Base-by-base conservation (phyloP, 257 asterid species). In the Scutellaria baicalensis region DNA sequence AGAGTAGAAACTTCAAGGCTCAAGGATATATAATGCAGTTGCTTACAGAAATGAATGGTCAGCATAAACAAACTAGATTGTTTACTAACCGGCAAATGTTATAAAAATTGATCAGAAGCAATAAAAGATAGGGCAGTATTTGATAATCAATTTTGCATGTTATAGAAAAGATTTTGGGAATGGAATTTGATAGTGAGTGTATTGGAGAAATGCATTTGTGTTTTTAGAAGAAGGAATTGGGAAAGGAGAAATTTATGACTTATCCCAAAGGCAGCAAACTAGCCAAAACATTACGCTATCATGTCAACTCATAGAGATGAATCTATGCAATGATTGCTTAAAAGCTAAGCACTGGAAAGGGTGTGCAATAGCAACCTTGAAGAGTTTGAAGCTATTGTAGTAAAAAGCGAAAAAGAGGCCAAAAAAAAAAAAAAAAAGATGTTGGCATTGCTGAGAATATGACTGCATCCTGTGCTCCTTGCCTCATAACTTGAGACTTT, bases 21-120 rank as follows among this genome's bases (percentile, higher is more conserved):
- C 42, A 27, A 42, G n/a, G 75, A 14, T 9, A 45, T 10, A 59
- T 4, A 36, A 1, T 38, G 14, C 11, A 42, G 5, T 20, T 54
- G 39, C 88, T 69, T 75, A 84, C 87, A 45, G 88, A 79, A 77
- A 72, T 81, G 49, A 85, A 89, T 72, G 85, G 85, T 45, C 95
- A 89, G 56, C 85, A 82, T 50, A 27, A 14, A 17, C 21, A 40
- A 14, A 43, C 49, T 7, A 70, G 18, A 67, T 52, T 20, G 64
- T 38, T 17, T 6, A 36, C 39, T 27, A 9, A 18, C 8, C 12
- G 14, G n/a, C 3, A 40, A 64, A 33, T 54, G 11, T 39, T 6
- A 35, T 23, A 27, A 6, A 31, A 48, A 36, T 48, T 23, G 8
- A 13, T 39, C 27, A 9, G 45, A 47, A 49, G 10, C 48, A 58